Conservation (phyloP, 2,329 filamentous ascomycete species). For the Didymella keratinophila region DNA sequence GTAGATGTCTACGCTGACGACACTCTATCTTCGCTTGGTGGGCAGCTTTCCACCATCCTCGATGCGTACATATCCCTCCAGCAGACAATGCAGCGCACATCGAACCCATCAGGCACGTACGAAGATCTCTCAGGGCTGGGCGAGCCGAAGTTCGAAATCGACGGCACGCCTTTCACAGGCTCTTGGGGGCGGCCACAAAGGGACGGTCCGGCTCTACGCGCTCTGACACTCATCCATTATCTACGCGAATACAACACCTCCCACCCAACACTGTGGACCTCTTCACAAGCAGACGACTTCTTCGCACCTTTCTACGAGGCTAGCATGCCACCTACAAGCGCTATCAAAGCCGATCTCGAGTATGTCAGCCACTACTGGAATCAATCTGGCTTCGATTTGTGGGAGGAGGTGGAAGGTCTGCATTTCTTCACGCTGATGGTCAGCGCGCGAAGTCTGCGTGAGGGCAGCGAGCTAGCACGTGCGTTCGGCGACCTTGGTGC, state of each 20-base stretch:
- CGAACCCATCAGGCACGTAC: conserved; percentile 50
- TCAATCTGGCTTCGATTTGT: conserved; percentile 53
- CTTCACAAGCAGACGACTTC: conserved; percentile 35
- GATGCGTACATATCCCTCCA: conserved; percentile 47
- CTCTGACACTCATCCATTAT: conserved; percentile 54
- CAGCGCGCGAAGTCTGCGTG: conserved; percentile 47
- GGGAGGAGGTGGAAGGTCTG: conserved; percentile 56
- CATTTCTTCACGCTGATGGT: conserved; percentile 54
- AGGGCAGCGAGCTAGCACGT: conserved; percentile 46
- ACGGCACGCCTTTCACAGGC: conserved; percentile 48
- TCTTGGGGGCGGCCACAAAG: conserved; percentile 56
- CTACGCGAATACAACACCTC: conserved; percentile 52
- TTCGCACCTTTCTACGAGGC: conserved; percentile 50
- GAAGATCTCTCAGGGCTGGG: conserved; percentile 50
- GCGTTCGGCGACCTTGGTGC: conserved; percentile 50
- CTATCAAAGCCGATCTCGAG: conserved; percentile 57
- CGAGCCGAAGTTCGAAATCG: conserved; percentile 54
- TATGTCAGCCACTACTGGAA: conserved; percentile 55
- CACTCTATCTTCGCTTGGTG: conserved; percentile 36
- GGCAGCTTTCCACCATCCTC: conserved; percentile 41
- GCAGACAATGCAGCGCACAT: conserved; percentile 49
- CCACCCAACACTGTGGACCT: conserved; percentile 49
- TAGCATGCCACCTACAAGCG: conserved; percentile 46
- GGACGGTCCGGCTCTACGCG: conserved; percentile 55
- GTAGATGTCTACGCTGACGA: conserved; percentile 51